Base-by-base conservation (phyloP, 495 filamentous ascomycete species). In the Monascus purpureus region DNA sequence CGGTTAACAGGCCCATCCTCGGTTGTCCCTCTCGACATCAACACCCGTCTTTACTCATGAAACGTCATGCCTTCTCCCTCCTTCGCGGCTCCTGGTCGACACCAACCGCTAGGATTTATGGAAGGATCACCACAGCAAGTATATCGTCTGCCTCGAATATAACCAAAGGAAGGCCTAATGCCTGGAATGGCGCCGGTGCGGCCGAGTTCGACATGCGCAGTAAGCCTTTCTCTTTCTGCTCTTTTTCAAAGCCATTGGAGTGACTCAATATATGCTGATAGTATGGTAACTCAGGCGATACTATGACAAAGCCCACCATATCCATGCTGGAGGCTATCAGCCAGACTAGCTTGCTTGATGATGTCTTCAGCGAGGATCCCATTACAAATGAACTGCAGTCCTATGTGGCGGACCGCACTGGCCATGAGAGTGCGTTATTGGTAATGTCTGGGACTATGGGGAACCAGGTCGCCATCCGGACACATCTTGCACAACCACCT, bases 391-490 rank as follows among this genome's bases (percentile, higher is more conserved):
- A 69, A 32, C 72, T 95, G 24, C 78, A 84, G 52, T 47, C 60
- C 20, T 74, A 79, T 39, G 61, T 90, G 13, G 79, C 82, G 17
- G 49, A 61, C 17, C 64, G 87, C 3, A 74, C 82, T 2, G 68
- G 68, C 40, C 82, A 90, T 47, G 72, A 81, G 35, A 74, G 73
- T 18, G 75, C 69, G 1, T 34, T 63, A 17, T 72, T 94, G 26
- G 84, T 93, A 14, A 61, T 90, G 29, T 86, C 79, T 0, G 88
- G 88, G 3, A 94, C 88, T 12, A 92, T 93, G 83, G 88, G 63
- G 2, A 72, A 72, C 43, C 67, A 70, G 39, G 47, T 72, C 3
- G 49, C 59, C 4, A 51, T 68, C 23, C 60, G 67, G 8, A 55
- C 62, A 3, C 61, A 65, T 39, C 45, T 72, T 6, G 31, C 39